Percentiles rank a stretch among this genome's conserved stretches.
Conservation (phyloP, 2,329 filamentous ascomycete species). For the Fusarium sp. region DNA sequence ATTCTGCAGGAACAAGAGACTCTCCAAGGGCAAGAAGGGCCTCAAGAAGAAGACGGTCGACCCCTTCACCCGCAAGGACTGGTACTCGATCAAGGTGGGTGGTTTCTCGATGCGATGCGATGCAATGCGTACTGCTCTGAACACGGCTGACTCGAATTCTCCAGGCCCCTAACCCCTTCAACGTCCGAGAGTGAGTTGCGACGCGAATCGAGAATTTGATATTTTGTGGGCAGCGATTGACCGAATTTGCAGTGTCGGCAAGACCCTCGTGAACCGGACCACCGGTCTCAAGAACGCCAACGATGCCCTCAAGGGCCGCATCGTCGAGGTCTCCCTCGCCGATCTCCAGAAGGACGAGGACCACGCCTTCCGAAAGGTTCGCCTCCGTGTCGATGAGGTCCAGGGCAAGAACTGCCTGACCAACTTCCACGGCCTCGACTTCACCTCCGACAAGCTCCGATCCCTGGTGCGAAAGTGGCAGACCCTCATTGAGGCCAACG, state of each 20-base stretch:
- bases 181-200: conserved; percentile 89
- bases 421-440: conserved; percentile 99
- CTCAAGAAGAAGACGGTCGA: conserved; percentile 99
- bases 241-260: conserved; percentile 82
- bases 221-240: conserved; percentile 34
- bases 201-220: conserved; percentile 35
- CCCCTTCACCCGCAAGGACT: conserved; percentile 98
- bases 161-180: conserved; percentile 94
- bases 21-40: conserved; percentile 99
- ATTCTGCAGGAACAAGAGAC: conserved; percentile 91
- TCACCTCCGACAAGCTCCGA: conserved; percentile 99
- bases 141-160: conserved; percentile 33
- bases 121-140: conserved; percentile 5
- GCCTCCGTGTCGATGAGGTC: conserved; percentile 97
- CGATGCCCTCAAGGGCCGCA: conserved; percentile 97
- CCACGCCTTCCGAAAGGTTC: conserved; percentile 99
- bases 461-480: conserved; percentile 99
- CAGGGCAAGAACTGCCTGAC: conserved; percentile 99
- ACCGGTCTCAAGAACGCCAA: conserved; percentile 99
- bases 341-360: conserved; percentile 99
- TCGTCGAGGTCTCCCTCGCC: conserved; percentile 98
- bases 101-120: conserved; percentile 1
- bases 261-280: conserved; percentile 99
- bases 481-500: conserved; percentile 98
- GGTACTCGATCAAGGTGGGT: conserved; percentile 93